Evolutionary conservation across 129 eudicot genomes (phyloP), one percentile per base, ranked within the genome.

Genomic region (Arctium lappa): DNA sequence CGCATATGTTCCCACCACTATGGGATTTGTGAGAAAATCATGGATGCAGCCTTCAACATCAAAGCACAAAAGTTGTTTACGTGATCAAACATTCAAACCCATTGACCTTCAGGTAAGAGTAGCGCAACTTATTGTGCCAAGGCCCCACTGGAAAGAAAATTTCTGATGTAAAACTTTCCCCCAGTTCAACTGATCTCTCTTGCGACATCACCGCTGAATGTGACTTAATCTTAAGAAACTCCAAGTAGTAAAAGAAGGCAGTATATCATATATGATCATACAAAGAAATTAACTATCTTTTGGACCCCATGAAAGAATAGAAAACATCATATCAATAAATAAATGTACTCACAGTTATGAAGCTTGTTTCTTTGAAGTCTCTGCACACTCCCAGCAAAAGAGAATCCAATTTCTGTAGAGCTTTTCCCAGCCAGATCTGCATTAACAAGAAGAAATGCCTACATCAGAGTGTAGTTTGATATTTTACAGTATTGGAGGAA

Each of bases 361-460:
- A 96, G 81, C 89, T 85, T 71, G 91, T 93, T 87, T 88, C 98
- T 86, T 91, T 90, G 86, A 96, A 96, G 87, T 89, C 94, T 89
- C 87, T 90, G 91, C 99, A 96, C 80, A 93, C 99, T 85, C 92
- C 95, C 85, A 96, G 40, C 46, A 96, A 82, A 82, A 96, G 91
- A 69, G 98, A 86, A 88, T 96, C 99, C 90, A 96, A 85, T 86
- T 91, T 96, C 82, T 91, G 97, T 62, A 96, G 91, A 81, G 99
- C 87, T 78, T 87, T 91, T 40, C 90, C 98, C 80, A 96, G 85
- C 99, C 98, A 96, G 81, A 90, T 93, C 99, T 96, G 96, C 85
- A 84, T 84, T 8, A 39, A 84, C 69, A 73, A 73, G 33, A 76
- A 80, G 69, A 70, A 32, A 72, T 72, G 40, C 73, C 37, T 36